Evolutionary conservation across 805 yeast genomes (phyloP).

Genomic region (Monosporozyma servazzii): DNA sequence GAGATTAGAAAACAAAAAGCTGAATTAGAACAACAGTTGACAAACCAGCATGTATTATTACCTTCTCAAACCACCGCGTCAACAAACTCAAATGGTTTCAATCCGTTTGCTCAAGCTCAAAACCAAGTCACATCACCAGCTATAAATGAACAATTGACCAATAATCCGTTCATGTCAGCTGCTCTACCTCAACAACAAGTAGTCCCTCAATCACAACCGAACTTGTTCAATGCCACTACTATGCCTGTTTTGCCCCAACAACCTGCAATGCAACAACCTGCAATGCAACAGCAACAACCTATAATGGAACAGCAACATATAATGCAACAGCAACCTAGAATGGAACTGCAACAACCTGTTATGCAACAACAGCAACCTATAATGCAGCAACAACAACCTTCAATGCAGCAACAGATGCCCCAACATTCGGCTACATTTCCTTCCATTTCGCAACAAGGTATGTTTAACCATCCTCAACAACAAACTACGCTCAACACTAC

Average conservation of each 20-base stretch:
- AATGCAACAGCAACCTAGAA: constrained; percentile 11
- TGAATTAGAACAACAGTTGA: constrained; percentile 25
- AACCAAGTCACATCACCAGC: background rate
- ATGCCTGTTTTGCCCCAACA: constrained; percentile 2
- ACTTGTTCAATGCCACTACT: constrained; percentile 7
- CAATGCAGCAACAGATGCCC: background rate
- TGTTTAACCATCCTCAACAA: background rate
- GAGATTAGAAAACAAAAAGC: constrained; percentile 28
- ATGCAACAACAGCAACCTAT: constrained; percentile 1
- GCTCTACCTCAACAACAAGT: constrained; percentile 17
- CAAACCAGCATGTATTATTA: constrained; percentile 21
- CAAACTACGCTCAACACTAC: background rate
- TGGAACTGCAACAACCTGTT: constrained; percentile 8
- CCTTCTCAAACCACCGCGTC: constrained; percentile 18
- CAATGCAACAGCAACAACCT: background rate
- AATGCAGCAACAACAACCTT: background rate
- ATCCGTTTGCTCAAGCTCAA: constrained; percentile 26
- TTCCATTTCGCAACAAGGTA: background rate
- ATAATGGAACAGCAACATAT: background rate
- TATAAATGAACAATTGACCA: background rate
- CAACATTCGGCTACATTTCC: background rate
- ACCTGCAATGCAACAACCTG: background rate
- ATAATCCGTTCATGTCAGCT: constrained; percentile 4
- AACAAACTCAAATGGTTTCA: constrained; percentile 16
- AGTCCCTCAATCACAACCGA: constrained; percentile 14